Conservation (phyloP, 116 monocot genomes). For the Dioscorea cayenensis region DNA sequence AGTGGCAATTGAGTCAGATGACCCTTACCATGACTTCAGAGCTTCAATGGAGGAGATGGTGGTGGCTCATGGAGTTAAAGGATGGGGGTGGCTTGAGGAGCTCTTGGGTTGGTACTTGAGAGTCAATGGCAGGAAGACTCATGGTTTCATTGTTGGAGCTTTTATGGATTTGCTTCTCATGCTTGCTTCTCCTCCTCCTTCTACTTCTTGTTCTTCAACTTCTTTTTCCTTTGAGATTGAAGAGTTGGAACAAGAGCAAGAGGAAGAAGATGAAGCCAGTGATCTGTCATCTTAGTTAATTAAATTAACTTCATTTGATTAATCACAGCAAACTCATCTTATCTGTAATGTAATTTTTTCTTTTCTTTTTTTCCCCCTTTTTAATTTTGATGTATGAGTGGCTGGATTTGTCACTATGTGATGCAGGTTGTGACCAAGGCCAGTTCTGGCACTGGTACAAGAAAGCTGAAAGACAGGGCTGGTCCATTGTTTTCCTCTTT, state of each 20-base stretch:
- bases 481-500: not conserved
- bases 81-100: conserved; percentile 35
- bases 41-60: conserved; percentile 74
- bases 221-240: conserved; percentile 13
- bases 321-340: not conserved
- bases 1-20: conserved; percentile 49
- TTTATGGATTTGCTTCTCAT: conserved; percentile 51
- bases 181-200: conserved; percentile 16
- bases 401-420: not conserved
- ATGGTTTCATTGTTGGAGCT: conserved; percentile 40
- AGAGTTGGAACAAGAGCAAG: conserved; percentile 2
- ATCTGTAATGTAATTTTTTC: no score
- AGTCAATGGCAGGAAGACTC: conserved; percentile 43
- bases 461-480: not conserved
- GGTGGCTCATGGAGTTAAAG: conserved; percentile 28
- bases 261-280: conserved; percentile 1
- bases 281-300: not conserved
- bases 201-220: conserved; percentile 9
- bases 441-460: not conserved
- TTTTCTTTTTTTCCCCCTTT: no score
- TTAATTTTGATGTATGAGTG: no score
- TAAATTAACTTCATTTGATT: not conserved
- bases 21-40: conserved; percentile 55
- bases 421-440: not conserved
- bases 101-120: conserved; percentile 55